phyloP scores from a whole-genome alignment of 371 early-diverging fungal genomes.

The Parasitella parasitica region DNA sequence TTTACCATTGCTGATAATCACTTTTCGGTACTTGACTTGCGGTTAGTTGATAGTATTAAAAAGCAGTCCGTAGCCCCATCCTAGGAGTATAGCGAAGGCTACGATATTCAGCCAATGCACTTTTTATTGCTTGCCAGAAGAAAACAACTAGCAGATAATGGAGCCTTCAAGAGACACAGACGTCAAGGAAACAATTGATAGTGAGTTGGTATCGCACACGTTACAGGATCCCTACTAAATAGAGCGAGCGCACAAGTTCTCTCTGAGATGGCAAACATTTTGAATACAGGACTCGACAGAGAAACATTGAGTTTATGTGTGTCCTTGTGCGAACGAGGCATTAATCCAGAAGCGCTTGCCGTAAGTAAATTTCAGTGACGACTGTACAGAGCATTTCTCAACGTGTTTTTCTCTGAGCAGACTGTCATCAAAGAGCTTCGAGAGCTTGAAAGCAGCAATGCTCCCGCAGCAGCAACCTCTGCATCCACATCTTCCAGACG shows the following conservation, averaged over 20 bases:
- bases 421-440: constrained; percentile 23
- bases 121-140: neutral
- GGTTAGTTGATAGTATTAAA: too few relatives aligned
- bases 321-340: constrained; percentile 29
- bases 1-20: too few relatives aligned
- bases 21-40: too few relatives aligned
- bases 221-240: too few relatives aligned
- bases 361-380: constrained; percentile 16
- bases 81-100: too few relatives aligned
- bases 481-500: neutral
- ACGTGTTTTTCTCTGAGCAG: neutral
- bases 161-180: constrained; percentile 17
- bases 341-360: constrained; percentile 32
- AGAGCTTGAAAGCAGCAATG: constrained; percentile 3
- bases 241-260: neutral
- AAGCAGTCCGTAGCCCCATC: too few relatives aligned
- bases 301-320: constrained; percentile 24
- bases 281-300: constrained; percentile 27
- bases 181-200: constrained; percentile 24
- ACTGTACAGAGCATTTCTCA: too few relatives aligned
- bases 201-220: too few relatives aligned
- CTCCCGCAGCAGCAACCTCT: neutral
- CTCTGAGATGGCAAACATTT: constrained; percentile 21
- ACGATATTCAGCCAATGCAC: too few relatives aligned
- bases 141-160: constrained; percentile 3